These are phyloP conservation scores for Solanum okadae DNA, from an alignment of 257 asterid genomes.

Conservation along the genomic window DNA sequence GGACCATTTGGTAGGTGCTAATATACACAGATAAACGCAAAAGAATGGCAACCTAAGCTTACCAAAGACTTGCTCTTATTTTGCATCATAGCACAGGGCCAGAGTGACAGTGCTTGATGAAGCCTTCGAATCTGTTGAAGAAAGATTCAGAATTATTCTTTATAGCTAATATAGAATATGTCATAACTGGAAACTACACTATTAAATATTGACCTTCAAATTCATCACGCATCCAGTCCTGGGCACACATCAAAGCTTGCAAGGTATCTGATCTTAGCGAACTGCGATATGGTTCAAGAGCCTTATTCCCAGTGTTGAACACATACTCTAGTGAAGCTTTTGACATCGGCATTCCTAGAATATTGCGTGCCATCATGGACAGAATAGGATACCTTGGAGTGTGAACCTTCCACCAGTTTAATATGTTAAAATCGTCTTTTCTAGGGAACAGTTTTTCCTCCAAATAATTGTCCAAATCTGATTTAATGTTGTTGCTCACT, in stretches of 20 bases:
- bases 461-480: constrained; percentile 85
- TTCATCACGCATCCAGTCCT: constrained; percentile 70
- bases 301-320: constrained; percentile 49
- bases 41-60: not conserved
- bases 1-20: not conserved
- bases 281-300: constrained; percentile 43
- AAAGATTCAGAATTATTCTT: not conserved
- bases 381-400: constrained; percentile 79
- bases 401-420: constrained; percentile 96
- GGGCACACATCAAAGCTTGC: constrained; percentile 83
- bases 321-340: constrained; percentile 46
- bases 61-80: not conserved
- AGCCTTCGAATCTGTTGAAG: not conserved
- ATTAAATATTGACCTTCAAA: constrained; percentile 16
- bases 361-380: constrained; percentile 85
- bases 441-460: constrained; percentile 87
- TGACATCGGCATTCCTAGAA: constrained; percentile 85
- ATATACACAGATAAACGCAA: not conserved
- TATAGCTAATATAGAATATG: not conserved
- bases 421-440: constrained; percentile 53
- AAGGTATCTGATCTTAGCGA: constrained; percentile 57
- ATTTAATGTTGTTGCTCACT: constrained; percentile 40
- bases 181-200: not conserved
- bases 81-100: not conserved
- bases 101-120: constrained; percentile 1